phyloP scores from a whole-genome alignment of 78 protist species.

The Polysphondylium violaceum region DNA sequence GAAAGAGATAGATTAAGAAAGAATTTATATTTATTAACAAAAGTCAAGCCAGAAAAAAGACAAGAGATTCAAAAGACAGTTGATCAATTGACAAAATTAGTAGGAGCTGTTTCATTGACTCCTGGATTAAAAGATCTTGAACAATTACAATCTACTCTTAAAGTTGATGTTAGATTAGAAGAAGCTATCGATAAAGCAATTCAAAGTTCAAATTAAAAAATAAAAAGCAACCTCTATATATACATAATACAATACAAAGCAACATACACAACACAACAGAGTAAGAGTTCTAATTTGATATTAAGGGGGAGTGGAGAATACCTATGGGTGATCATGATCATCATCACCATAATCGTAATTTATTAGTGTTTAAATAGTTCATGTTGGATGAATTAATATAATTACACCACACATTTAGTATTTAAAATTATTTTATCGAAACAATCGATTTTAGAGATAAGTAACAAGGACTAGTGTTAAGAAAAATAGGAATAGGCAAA shows the following conservation, averaged over 20 bases:
- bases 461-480: too few species aligned
- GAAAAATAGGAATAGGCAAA: too few species aligned
- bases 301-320: too few species aligned
- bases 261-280: background rate
- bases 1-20: constrained; percentile 63
- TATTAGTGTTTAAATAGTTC: too few species aligned
- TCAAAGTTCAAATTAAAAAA: constrained; percentile 3
- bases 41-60: background rate
- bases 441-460: too few species aligned
- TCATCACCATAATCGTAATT: too few species aligned
- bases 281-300: background rate
- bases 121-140: constrained; percentile 68
- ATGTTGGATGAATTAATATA: background rate
- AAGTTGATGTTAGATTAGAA: constrained; percentile 30
- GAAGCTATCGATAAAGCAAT: constrained; percentile 3
- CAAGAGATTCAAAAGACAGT: constrained; percentile 3
- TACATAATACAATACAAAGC: background rate
- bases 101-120: constrained; percentile 64
- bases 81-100: constrained; percentile 24
- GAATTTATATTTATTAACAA: constrained; percentile 40
- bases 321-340: too few species aligned
- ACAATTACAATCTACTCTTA: constrained; percentile 22
- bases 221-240: background rate
- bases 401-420: background rate
- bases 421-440: constrained; percentile 9